Evolutionary conservation across 2,329 filamentous ascomycete species (phyloP).

Genomic region (Phaeosphaeria sp.): DNA sequence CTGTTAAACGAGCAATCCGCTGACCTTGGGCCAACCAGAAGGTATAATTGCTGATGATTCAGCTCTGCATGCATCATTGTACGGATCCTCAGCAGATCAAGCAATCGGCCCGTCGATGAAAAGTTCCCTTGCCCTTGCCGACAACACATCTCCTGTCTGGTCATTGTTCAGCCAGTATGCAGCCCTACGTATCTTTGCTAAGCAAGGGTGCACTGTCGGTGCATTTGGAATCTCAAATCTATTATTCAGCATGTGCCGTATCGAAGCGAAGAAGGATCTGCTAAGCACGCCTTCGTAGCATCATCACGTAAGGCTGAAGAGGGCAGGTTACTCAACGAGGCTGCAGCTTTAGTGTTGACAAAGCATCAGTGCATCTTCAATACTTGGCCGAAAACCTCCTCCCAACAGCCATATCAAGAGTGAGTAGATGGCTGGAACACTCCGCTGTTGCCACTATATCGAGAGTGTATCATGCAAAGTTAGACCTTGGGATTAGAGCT

Average conservation of each 20-base stretch:
- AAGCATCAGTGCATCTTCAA: conserved; percentile 7
- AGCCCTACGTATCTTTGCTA: not conserved
- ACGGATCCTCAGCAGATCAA: not conserved
- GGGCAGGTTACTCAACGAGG: conserved; percentile 15
- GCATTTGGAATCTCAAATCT: not conserved
- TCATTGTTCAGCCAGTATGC: not conserved
- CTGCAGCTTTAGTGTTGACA: conserved; percentile 11
- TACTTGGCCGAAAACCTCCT: not conserved
- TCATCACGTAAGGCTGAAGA: conserved; percentile 12
- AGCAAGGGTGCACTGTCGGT: not conserved
- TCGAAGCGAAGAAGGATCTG: not conserved
- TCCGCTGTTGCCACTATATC: not conserved
- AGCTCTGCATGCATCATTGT: not conserved
- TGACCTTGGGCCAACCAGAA: not conserved
- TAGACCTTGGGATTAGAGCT: not conserved
- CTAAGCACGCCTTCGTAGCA: conserved; percentile 1
- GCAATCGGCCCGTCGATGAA: not conserved
- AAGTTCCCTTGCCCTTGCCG: not conserved
- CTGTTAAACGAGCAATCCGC: not conserved
- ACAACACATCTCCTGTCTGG: not conserved
- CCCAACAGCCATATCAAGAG: conserved; percentile 4
- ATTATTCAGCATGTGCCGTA: conserved; percentile 17
- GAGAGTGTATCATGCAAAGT: not conserved
- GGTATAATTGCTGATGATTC: not conserved
- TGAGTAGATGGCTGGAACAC: not conserved